phyloP scores from a whole-genome alignment of 192 early-diverging fungal species.

The Dissophora globulifera region DNA sequence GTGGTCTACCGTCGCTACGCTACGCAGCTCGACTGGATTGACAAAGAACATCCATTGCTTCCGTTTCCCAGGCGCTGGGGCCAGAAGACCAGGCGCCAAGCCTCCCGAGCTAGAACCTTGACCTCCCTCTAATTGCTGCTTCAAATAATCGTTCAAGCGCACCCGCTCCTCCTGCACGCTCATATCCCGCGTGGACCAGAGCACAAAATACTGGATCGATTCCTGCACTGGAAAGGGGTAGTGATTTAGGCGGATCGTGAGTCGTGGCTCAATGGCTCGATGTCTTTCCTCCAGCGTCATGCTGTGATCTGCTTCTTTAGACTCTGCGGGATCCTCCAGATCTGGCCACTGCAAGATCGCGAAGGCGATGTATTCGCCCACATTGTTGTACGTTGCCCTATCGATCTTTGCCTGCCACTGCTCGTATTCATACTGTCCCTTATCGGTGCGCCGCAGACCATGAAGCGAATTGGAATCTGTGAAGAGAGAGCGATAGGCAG shows the following conservation, averaged over 20 bases:
- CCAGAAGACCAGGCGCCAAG: constrained; percentile 6
- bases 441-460: constrained; percentile 28
- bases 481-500: too few relatives aligned
- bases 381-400: constrained; percentile 19
- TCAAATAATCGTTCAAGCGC: constrained; percentile 16
- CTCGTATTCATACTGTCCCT: constrained; percentile 51
- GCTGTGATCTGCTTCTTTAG: not conserved
- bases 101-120: not conserved
- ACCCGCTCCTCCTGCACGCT: constrained; percentile 6
- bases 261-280: constrained; percentile 12
- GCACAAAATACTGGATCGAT: constrained; percentile 51
- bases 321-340: constrained; percentile 31
- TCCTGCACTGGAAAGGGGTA: constrained; percentile 44
- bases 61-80: constrained; percentile 17
- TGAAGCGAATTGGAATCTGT: constrained; percentile 28
- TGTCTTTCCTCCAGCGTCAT: not conserved
- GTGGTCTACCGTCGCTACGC: constrained; percentile 38
- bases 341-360: constrained; percentile 32
- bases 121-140: constrained; percentile 1
- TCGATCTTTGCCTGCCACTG: constrained; percentile 36
- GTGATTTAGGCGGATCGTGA: constrained; percentile 37
- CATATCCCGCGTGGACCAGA: constrained; percentile 48
- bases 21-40: constrained; percentile 37
- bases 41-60: constrained; percentile 52
- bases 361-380: constrained; percentile 40